Base-by-base conservation (phyloP, 306 rosid species). In the Canavalia ensiformis region DNA sequence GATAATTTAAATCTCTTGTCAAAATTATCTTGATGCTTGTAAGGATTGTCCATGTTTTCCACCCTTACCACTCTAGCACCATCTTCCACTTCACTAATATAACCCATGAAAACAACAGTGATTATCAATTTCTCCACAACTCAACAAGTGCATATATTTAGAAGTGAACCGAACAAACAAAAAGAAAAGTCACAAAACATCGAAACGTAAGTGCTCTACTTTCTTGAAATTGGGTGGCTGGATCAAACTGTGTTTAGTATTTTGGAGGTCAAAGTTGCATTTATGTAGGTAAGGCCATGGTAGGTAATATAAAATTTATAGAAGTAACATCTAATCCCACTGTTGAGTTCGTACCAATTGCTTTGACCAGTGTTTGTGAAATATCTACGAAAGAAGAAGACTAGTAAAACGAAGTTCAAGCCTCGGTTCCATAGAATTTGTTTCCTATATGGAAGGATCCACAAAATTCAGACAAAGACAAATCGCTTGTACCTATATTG, bases 51-150 rank as follows among this genome's bases (percentile, higher is more conserved):
- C 88, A 92, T 18, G 68, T 92, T 90, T 67, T 90, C 86, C 66
- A 92, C 97, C 33, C 92, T 92, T 85, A 88, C 87, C 84, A 92
- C 97, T 78, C 83, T 92, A 25, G 95, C 97, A 11, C 94, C 92
- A 87, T 92, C 97, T 82, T 92, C 97, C 52, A 84, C 51, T 75
- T 92, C 91, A 72, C 97, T 92, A 55, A 33, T 60, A 31, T 39
- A 59, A 30, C 69, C 37, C 73, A 80, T 8, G 31, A 45, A 45
- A n/a, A 3, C 33, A 54, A 52, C 45, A 18, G 25, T 8, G 3
- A 4, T 11, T 42, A 6, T 63, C 35, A 63, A 30, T 7, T 54
- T 41, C 35, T 6, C 29, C 25, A 18, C 70, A 25, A 68, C n/a
- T 18, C 76, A 68, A 56, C 29, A 9, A 28, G 39, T 28, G 35